A percentile compares a stretch with the other conserved stretches of the same genome.
Evolutionary conservation across 805 yeast genomes (phyloP).

Genomic region (Tetrapisispora iriomotensis): DNA sequence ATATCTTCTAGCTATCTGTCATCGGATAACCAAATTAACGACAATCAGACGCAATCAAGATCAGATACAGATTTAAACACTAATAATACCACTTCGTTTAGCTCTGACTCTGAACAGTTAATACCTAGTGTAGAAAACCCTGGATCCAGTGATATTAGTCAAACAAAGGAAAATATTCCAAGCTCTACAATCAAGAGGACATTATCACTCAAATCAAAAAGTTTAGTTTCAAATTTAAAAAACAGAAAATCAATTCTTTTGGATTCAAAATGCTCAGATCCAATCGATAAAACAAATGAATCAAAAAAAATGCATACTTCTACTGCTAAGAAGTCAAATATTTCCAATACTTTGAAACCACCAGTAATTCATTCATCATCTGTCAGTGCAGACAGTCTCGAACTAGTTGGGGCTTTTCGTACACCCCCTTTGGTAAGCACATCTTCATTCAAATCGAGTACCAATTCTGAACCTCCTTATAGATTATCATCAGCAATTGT

Average conservation of each 20-base stretch:
- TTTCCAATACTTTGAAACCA: not conserved
- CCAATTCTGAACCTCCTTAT: not conserved
- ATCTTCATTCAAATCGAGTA: constrained; percentile 1
- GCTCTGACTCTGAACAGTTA: too few species aligned
- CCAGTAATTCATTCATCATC: not conserved
- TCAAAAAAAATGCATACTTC: not conserved
- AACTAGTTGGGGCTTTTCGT: constrained; percentile 12
- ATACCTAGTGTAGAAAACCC: too few species aligned
- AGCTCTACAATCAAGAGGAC: constrained; percentile 24
- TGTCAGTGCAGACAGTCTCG: not conserved
- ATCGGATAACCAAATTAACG: too few species aligned
- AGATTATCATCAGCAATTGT: not conserved
- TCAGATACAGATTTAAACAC: too few species aligned
- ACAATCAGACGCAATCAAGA: constrained; percentile 11
- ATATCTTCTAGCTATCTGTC: too few species aligned
- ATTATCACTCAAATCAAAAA: constrained; percentile 23
- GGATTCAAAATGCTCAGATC: not conserved
- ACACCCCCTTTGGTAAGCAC: constrained; percentile 13
- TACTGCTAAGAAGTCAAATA: not conserved
- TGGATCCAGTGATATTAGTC: too few species aligned
- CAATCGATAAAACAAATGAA: not conserved
- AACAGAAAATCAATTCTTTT: constrained; percentile 7
- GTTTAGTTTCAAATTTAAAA: constrained; percentile 13
- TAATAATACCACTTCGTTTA: too few species aligned
- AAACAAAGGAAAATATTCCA: too few species aligned